Base-by-base conservation (phyloP, 2,329 filamentous ascomycete species). In the Colletotrichum coccodes region DNA sequence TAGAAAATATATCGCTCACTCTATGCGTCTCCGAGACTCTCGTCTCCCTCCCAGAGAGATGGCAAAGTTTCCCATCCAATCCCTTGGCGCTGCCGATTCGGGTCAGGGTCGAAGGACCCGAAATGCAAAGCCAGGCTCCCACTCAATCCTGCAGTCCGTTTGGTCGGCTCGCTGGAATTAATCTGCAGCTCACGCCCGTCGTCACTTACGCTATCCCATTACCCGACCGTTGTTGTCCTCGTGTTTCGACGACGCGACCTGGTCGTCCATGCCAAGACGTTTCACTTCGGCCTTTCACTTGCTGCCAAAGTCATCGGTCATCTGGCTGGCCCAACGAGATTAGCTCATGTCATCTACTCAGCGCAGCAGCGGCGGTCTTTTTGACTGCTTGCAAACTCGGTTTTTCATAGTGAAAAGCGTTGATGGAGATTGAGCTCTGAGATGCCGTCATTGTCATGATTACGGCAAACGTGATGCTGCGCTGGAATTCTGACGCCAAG, bases 1-100 rank as follows among this genome's bases (percentile, higher is more conserved):
- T 23, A 58, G 5, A 28, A 64, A 59, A 46, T 49, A 68, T 64
- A 59, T 68, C 60, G 60, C 60, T 53, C 60, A 68, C 46, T 53
- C 11, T 53, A 36, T 30, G 49, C 30, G 49, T 16, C 46, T 36
- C 12, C 8, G 7, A 23, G 34, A 32, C 5, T 4, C 26, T 6
- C 21, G n/a, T 12, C 21, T 11, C 3, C 44, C 44, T 12, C n/a
- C 21, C 44, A 26, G n/a, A 6, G 18, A 30, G 49, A 14, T 36
- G 49, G 6, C 2, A 16, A 3, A 23, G 14, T 32, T 21, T 6
- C 11, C 42, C n/a, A 23, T 36, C 12, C 49, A 34, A 36, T 36
- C 49, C n/a, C 23, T 23, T 23, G 9, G 28, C 18, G 46, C 30
- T 1, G 30, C 36, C 36, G 30, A 12, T 34, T 52, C 6, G 11